phyloP scores from a whole-genome alignment of 106 monocot species.

The Dendrobium chrysotoxum region DNA sequence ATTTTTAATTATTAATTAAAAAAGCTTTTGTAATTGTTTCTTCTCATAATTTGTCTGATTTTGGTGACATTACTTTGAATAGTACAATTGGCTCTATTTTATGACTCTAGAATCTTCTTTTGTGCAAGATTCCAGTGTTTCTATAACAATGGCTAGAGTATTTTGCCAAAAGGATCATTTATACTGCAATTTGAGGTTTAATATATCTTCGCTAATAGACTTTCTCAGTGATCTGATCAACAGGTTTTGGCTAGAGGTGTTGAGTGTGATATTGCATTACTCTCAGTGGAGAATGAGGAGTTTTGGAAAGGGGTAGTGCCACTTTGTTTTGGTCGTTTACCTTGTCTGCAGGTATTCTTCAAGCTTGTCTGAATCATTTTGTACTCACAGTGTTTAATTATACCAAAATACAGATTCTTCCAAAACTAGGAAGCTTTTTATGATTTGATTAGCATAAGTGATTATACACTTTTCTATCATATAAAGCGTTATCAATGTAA shows the following conservation, averaged over 20 bases:
- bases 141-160: neutral
- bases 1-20: too few species aligned
- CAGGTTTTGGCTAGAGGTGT: conserved; percentile 96
- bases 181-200: neutral
- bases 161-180: neutral
- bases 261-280: conserved; percentile 94
- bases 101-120: too few species aligned
- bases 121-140: neutral
- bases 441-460: neutral
- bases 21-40: too few species aligned
- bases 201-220: conserved; percentile 18
- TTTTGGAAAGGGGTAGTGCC: conserved; percentile 94
- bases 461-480: neutral
- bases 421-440: neutral
- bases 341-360: conserved; percentile 73
- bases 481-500: neutral
- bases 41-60: too few species aligned
- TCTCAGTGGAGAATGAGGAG: conserved; percentile 89
- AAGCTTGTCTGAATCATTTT: neutral
- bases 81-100: too few species aligned
- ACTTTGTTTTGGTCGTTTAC: conserved; percentile 79
- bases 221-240: conserved; percentile 36
- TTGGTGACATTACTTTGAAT: too few species aligned
- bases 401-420: neutral
- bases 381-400: neutral